Base-by-base conservation (phyloP, 2,329 filamentous ascomycete species). In the Penicillium rolfsii region DNA sequence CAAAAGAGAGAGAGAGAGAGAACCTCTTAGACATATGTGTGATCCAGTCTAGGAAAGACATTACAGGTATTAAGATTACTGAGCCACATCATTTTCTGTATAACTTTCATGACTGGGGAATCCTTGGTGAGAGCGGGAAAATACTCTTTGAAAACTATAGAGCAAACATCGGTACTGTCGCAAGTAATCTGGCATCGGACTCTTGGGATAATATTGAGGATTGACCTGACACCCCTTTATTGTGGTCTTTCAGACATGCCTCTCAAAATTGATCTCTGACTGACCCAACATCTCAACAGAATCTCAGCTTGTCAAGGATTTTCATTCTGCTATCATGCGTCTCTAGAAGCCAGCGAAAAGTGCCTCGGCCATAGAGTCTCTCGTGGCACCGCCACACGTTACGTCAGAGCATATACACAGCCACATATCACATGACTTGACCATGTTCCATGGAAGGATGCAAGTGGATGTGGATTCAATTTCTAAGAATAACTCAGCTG, bases 401-500 rank as follows among this genome's bases (percentile, higher is more conserved):
- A 35, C 38, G 26, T 43, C 52, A 45, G 38, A 33, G 12, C 1
- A 2, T 5, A 0, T 48, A 41, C 54, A 62, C 38, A 52, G 64
- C 67, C 67, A 69, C 61, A 52, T 61, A 14, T 64, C 67, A 69
- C 65, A 55, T 69, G 65, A 69, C 55, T 30, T 16, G 30, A 1
- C 7, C 8, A 16, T 56, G 63, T 57, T 58, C 65, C 64, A 63
- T 67, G 67, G 67, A 63, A 59, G 36, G 35, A 46, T 16, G 19
- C 30, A 54, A n/a, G 40, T 48, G 12, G n/a, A 49, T 48, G 59
- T 67, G 61, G 62, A 59, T 63, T 57, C 50, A 24, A 43, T 55
- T 64, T 67, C 64, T 53, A 67, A 68, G 57, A 67, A 69, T 69
- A 66, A 64, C 58, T 59, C 41, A 52, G 26, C n/a, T 50, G 36